A percentile compares a stretch with the other conserved stretches of the same genome.
Conservation (phyloP, 176 grass and related monocot genomes). For the Cocos nucifera region DNA sequence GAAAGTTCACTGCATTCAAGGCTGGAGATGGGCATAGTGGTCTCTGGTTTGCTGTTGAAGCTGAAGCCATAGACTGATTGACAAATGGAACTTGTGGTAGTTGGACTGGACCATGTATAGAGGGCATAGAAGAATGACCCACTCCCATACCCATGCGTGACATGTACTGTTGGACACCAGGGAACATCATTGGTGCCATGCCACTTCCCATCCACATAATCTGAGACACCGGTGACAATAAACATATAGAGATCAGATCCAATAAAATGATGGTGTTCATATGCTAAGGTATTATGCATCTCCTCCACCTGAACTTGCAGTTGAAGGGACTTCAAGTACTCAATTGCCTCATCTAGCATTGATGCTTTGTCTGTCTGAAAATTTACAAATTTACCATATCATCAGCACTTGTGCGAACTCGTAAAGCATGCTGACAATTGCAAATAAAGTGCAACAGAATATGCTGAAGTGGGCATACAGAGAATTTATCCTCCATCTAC, state of each 20-base stretch:
- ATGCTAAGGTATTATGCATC: too few relatives aligned
- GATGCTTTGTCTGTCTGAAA: slow-evolving; percentile 83
- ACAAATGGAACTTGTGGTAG: slow-evolving; percentile 31
- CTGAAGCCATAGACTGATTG: slow-evolving; percentile 26
- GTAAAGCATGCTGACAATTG: too few relatives aligned
- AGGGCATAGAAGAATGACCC: slow-evolving; percentile 26
- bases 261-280: too few relatives aligned
- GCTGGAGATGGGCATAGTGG: slow-evolving; percentile 22
- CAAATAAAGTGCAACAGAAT: too few relatives aligned
- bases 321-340: slow-evolving; percentile 89
- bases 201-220: slow-evolving; percentile 86
- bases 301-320: slow-evolving; percentile 76
- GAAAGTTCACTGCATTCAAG: slow-evolving; percentile 22
- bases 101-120: slow-evolving; percentile 33
- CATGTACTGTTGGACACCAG: slow-evolving; percentile 49
- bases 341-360: slow-evolving; percentile 78
- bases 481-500: too few relatives aligned
- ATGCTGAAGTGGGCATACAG: too few relatives aligned
- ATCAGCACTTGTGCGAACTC: background rate
- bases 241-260: background rate
- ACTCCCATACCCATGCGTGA: slow-evolving; percentile 39
- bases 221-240: slow-evolving; percentile 18
- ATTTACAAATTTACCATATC: background rate
- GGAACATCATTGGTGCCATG: slow-evolving; percentile 65
- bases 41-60: slow-evolving; percentile 36